Conservation (phyloP, 2,329 filamentous ascomycete genomes). For the Tolypocladium tundrense region DNA sequence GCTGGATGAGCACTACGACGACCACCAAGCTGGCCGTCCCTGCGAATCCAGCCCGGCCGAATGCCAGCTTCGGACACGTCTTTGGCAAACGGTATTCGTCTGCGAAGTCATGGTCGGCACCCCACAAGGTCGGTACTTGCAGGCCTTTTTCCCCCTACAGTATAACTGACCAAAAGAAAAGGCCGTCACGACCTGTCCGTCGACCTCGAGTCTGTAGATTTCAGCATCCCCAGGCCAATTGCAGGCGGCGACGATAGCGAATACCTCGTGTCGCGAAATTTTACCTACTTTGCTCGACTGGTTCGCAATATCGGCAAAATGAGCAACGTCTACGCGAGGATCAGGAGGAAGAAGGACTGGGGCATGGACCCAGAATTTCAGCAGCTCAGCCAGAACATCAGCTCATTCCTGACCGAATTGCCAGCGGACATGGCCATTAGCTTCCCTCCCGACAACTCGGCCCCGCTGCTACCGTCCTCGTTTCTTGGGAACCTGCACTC, state of each 20-base stretch:
- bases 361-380: slow-evolving; percentile 75
- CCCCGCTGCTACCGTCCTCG: slow-evolving; percentile 77
- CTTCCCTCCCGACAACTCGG: slow-evolving; percentile 67
- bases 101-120: slow-evolving; percentile 90
- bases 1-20: slow-evolving; percentile 74
- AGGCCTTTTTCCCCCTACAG: neutral
- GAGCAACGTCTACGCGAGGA: slow-evolving; percentile 61
- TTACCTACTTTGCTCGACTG: slow-evolving; percentile 68
- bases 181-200: slow-evolving; percentile 73
- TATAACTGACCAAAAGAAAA: slow-evolving; percentile 21
- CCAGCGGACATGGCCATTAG: slow-evolving; percentile 68
- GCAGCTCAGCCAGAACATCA: slow-evolving; percentile 66
- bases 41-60: slow-evolving; percentile 64
- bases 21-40: slow-evolving; percentile 59
- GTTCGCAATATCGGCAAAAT: slow-evolving; percentile 71
- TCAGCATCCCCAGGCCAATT: slow-evolving; percentile 52
- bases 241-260: slow-evolving; percentile 65
- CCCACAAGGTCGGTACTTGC: slow-evolving; percentile 59
- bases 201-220: slow-evolving; percentile 64
- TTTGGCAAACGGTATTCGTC: slow-evolving; percentile 83
- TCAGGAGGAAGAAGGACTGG: slow-evolving; percentile 77
- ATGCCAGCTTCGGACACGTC: slow-evolving; percentile 71
- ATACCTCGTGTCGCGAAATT: slow-evolving; percentile 70
- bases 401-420: slow-evolving; percentile 64
- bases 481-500: slow-evolving; percentile 84